These are phyloP conservation scores for Aspergillus pseudoviridinutans DNA, from an alignment of 2,329 filamentous ascomycete species.

Conservation along the genomic window DNA sequence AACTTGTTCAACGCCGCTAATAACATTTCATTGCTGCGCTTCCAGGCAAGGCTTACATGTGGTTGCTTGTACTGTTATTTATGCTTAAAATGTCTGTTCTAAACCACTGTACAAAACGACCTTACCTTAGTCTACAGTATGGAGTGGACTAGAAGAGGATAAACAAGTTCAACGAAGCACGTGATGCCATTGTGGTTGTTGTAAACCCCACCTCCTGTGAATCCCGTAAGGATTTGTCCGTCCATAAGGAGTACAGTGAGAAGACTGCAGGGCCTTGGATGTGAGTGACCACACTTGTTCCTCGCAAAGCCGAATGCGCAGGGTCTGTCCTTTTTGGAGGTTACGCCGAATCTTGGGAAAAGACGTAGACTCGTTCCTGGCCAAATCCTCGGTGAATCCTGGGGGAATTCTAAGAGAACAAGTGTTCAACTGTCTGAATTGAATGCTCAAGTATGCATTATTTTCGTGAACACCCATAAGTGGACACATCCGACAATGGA, in stretches of 20 bases:
- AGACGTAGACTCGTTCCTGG: not conserved
- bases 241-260: not conserved
- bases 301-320: not conserved
- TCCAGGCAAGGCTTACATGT: no score
- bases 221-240: not conserved
- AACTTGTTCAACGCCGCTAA: no score
- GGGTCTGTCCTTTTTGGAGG: not conserved
- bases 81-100: no score
- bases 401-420: not conserved
- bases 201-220: not conserved
- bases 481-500: not conserved
- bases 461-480: not conserved
- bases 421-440: not conserved
- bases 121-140: no score
- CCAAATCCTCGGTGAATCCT: not conserved
- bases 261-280: not conserved
- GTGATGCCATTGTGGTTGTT: not conserved
- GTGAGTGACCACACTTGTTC: not conserved
- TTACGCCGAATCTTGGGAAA: not conserved
- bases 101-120: no score
- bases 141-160: no score
- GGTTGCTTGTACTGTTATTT: no score
- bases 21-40: no score
- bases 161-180: not conserved
- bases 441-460: not conserved